phyloP scores from a whole-genome alignment of 257 asterid species.

The Nicotiana otophora region DNA sequence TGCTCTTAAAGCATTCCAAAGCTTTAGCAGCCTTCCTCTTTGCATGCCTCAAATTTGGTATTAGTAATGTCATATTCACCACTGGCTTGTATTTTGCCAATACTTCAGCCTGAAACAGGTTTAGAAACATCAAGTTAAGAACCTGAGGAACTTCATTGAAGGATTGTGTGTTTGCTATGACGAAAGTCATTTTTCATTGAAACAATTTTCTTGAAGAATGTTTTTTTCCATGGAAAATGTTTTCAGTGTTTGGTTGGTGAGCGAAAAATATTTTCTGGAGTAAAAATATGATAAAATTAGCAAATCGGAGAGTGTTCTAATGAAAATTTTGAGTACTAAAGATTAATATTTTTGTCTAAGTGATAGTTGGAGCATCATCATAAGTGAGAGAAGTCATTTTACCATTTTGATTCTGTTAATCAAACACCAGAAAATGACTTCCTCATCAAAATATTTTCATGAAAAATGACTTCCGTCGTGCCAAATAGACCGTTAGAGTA shows the following conservation, averaged over 20 bases:
- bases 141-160: no score
- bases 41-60: conserved; percentile 35
- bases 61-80: conserved; percentile 42
- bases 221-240: not conserved
- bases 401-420: not conserved
- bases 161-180: no score
- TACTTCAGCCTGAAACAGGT: conserved; percentile 52
- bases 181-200: not conserved
- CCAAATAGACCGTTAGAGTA: not conserved
- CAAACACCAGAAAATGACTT: not conserved
- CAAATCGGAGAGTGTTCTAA: not conserved
- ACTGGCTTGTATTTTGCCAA: conserved; percentile 68
- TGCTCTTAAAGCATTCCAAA: conserved; percentile 53
- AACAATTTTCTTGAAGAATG: no score
- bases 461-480: not conserved
- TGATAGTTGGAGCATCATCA: not conserved
- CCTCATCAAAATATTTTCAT: not conserved
- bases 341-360: not conserved
- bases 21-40: conserved; percentile 36
- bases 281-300: no score
- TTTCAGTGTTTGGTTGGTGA: not conserved
- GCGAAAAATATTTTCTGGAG: not conserved
- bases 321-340: not conserved
- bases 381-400: no score
- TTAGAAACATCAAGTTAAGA: not conserved